A percentile compares a stretch with the other conserved stretches of the same genome.
Evolutionary conservation across 2,329 filamentous ascomycete genomes (phyloP).

Genomic region (Aspergillus hiratsukae): DNA sequence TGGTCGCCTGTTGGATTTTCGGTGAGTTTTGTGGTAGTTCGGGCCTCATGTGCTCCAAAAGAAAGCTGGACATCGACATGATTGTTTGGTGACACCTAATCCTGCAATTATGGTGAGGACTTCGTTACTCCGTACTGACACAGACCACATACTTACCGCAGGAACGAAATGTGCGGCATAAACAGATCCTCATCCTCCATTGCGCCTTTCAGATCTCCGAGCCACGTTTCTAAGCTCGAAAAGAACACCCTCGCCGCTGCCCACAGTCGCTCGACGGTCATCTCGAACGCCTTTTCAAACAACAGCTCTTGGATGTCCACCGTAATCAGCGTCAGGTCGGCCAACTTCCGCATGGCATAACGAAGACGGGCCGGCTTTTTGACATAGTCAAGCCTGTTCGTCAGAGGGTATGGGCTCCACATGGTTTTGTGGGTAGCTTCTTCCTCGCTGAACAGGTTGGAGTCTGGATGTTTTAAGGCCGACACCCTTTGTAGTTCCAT

Average conservation of each 20-base stretch:
- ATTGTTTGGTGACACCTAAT: constrained; percentile 25
- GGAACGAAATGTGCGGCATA: constrained; percentile 24
- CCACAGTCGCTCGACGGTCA: constrained; percentile 14
- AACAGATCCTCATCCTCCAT: constrained; percentile 13
- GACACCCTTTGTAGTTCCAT: constrained; percentile 19
- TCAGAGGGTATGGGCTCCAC: constrained; percentile 33
- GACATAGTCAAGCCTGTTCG: constrained; percentile 23
- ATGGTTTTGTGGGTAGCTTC: constrained; percentile 12
- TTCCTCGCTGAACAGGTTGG: constrained; percentile 10
- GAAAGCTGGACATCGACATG: constrained; percentile 21
- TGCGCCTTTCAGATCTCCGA: constrained; percentile 16
- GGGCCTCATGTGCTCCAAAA: constrained; percentile 17
- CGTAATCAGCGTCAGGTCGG: constrained; percentile 19
- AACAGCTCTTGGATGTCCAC: constrained; percentile 23
- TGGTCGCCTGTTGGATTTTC: constrained; percentile 10
- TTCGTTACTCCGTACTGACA: neutral
- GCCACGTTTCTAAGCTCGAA: constrained; percentile 19
- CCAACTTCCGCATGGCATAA: constrained; percentile 18
- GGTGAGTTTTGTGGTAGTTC: constrained; percentile 5
- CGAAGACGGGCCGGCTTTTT: constrained; percentile 25
- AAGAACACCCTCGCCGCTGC: constrained; percentile 15
- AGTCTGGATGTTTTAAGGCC: constrained; percentile 17
- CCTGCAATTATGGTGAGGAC: constrained; percentile 17
- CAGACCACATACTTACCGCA: constrained; percentile 22
- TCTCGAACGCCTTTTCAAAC: constrained; percentile 15